Conservation (phyloP, 2,329 filamentous ascomycete species). For the Stagonosporopsis vannaccii region DNA sequence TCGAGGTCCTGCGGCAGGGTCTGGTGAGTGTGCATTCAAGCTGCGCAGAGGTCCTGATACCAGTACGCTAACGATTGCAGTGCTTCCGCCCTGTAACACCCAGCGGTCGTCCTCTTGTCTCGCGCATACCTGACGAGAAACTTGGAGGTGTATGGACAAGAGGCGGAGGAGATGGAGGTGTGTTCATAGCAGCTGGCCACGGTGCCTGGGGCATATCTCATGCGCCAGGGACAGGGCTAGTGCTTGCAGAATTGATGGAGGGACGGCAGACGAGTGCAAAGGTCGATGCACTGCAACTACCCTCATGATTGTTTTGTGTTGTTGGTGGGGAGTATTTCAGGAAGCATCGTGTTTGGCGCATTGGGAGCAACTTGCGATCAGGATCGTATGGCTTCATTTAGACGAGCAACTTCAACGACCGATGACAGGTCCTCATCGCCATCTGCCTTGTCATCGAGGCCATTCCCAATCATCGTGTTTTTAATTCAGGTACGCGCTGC, state of each 20-base stretch:
- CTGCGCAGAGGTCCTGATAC: background rate
- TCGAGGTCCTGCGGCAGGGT: conserved; percentile 69
- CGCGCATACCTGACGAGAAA: conserved; percentile 62
- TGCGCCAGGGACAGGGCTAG: conserved; percentile 71
- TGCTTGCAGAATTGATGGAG: conserved; percentile 74
- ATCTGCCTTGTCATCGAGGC: background rate
- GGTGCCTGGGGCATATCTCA: conserved; percentile 73
- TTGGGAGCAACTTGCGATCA: background rate
- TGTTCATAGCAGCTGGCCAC: conserved; percentile 76
- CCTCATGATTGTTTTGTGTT: conserved; percentile 12
- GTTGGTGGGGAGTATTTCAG: background rate
- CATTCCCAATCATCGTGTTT: conserved; percentile 3
- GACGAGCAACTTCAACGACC: background rate
- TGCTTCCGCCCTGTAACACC: conserved; percentile 77
- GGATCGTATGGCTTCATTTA: background rate
- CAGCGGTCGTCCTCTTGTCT: conserved; percentile 69
- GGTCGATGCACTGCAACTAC: conserved; percentile 59
- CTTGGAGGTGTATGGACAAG: conserved; percentile 61
- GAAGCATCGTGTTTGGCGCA: conserved; percentile 9
- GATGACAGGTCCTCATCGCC: conserved; percentile 9
- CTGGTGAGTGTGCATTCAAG: conserved; percentile 50
- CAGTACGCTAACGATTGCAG: background rate
- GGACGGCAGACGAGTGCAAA: conserved; percentile 66
- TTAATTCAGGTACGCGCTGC: conserved; percentile 15
- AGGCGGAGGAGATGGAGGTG: conserved; percentile 61